Base-by-base conservation (phyloP, 768 basidiomycete genomes). In the Amanita rimosa region DNA sequence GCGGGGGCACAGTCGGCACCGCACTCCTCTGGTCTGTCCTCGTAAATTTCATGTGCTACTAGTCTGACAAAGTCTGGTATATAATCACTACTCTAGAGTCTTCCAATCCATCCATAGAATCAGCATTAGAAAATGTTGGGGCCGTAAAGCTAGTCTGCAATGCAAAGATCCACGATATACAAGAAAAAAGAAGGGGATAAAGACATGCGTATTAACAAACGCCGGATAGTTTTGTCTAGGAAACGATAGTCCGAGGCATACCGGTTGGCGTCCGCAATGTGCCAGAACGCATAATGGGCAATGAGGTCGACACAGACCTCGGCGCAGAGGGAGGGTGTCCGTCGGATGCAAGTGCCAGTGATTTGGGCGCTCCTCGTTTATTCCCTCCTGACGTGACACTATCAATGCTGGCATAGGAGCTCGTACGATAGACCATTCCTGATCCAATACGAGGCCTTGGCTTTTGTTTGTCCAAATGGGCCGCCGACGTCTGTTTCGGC, bases 381-480 rank as follows among this genome's bases (percentile, higher is more conserved):
- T 41, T 49, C 9, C 11, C 40, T 9, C 29, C 41, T 24, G 40
- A 14, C 26, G 29, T 8, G 10, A 10, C 6, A 17, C 26, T 10
- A 42, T 41, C 33, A 40, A 51, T 27, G n/a, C 43, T 17, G 22
- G 38, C 33, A 17, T 47, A 35, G n/a, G 64, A 63, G 38, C 60
- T 64, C 33, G 66, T 75, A 39, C 75, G 68, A 56, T 84, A 84
- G 33, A 68, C 63, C 81, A 84, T 84, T n/a, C 81, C 81, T 9
- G 81, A 80, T 5, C 81, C 81, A 8, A 75, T 83, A 24, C 82
- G 62, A 8, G 82, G 80, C 53, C 65, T 73, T 16, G 76, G 78
- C 13, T 67, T 63, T 3, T 58, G 51, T 43, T 53, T 36, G 5
- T 36, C 48, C 19, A 48, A 19, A 4, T 49, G 37, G 34, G 54